Evolutionary conservation across 257 asterid genomes (phyloP).

Genomic region (Henckelia pumila): DNA sequence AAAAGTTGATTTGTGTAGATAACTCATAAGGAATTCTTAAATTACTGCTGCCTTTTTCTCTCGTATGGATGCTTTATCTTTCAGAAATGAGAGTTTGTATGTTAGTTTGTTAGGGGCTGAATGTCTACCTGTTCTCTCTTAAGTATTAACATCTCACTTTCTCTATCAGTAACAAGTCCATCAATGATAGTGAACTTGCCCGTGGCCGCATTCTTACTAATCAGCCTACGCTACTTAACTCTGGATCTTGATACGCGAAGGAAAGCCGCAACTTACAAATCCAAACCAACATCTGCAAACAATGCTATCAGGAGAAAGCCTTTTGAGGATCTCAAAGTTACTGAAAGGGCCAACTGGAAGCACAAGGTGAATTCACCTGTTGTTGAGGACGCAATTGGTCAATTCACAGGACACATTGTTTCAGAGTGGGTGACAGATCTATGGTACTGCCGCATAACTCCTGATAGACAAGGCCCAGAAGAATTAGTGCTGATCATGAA

Average conservation of each 20-base stretch:
- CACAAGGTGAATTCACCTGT: slow-evolving; percentile 81
- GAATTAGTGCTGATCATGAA: slow-evolving; percentile 88
- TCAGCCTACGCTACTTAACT: slow-evolving; percentile 69
- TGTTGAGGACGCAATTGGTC: slow-evolving; percentile 91
- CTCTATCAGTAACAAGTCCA: slow-evolving; percentile 74
- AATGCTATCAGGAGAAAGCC: slow-evolving; percentile 37
- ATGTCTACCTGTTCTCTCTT: background rate
- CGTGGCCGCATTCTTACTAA: slow-evolving; percentile 65
- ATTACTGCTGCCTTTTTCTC: background rate
- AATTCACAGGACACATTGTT: slow-evolving; percentile 78
- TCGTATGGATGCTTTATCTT: background rate
- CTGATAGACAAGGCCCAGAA: slow-evolving; percentile 88
- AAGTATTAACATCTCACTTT: background rate
- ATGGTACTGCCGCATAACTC: slow-evolving; percentile 92
- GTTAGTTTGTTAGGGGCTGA: background rate
- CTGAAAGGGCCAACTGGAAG: slow-evolving; percentile 75
- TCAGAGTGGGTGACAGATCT: slow-evolving; percentile 97
- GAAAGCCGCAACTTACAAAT: slow-evolving; percentile 74
- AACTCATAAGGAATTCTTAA: background rate
- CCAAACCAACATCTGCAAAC: slow-evolving; percentile 47
- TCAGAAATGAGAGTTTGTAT: background rate
- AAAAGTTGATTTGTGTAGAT: background rate
- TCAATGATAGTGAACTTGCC: slow-evolving; percentile 91
- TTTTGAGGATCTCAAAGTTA: slow-evolving; percentile 35
- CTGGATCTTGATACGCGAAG: slow-evolving; percentile 80